Evolutionary conservation across 345 rosid genomes (phyloP), one percentile per base, ranked within the genome.

Genomic region (Bruguiera sexangula): DNA sequence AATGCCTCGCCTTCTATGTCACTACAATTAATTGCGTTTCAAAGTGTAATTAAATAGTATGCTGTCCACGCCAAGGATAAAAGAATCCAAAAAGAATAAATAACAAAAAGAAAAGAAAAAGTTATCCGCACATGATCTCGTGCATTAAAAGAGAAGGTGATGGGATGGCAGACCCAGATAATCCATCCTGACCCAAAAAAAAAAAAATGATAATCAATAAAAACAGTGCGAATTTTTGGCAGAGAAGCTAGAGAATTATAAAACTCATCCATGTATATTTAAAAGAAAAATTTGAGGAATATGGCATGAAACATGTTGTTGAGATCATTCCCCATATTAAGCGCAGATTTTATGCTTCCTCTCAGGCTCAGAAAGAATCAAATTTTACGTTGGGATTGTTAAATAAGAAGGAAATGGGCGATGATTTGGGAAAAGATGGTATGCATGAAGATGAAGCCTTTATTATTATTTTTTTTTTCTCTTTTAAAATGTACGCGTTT

Each of bases 371-470:
- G 37, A 34, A 34, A 34, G 37, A 56, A 15, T 55, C 63, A 4
- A 68, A 36, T 54, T 69, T 73, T 62, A n/a, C 37, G 59, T 60
- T 65, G 51, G 65, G 64, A 72, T 30, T 50, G 29, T 51, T 46
- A 6, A 36, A 0, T 43, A 43, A n/a, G 10, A 59, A 65, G 67
- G 66, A 71, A 71, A 16, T 31, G 51, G 74, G 74, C 83, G 65
- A 69, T 68, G 76, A 67, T 55, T 57, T 39, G 50, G 81, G 78
- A 58, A 73, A 70, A 63, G 78, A 70, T 46, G 51, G 37, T 73
- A 51, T 55, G 83, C 81, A 43, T 73, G 80, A 73, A 39, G 50
- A 34, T 70, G 80, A 70, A 39, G 50, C 19, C 5, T 43, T 43
- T 13, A 11, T n/a, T n/a, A n/a, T n/a, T n/a, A n/a, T 43, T 43